These are phyloP conservation scores for Leishmania guyanensis DNA, from an alignment of 208 protist species.

Conservation along the genomic window DNA sequence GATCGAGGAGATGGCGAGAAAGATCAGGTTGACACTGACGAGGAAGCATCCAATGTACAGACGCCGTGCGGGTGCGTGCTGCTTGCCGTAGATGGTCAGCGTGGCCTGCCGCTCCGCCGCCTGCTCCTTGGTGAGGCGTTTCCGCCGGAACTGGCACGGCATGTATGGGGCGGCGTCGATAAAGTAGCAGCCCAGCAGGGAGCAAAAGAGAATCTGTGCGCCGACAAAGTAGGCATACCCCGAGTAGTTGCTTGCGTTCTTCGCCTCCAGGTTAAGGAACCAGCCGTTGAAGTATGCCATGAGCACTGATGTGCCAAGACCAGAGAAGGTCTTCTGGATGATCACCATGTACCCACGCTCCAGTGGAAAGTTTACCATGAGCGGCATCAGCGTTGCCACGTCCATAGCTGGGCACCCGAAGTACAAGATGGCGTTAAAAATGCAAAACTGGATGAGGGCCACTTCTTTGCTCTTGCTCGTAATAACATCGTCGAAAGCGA, in stretches of 20 bases:
- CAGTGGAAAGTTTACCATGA: slow-evolving; percentile 84
- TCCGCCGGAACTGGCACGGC: slow-evolving; percentile 47
- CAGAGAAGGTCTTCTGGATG: slow-evolving; percentile 82
- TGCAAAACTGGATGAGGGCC: slow-evolving; percentile 57
- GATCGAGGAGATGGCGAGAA: slow-evolving; percentile 59
- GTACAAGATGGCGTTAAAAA: slow-evolving; percentile 73
- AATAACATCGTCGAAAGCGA: slow-evolving; percentile 67
- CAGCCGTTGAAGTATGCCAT: slow-evolving; percentile 83
- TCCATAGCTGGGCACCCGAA: slow-evolving; percentile 66
- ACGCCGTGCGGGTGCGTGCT: slow-evolving; percentile 48
- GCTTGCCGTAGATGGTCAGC: slow-evolving; percentile 47
- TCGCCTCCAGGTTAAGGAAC: slow-evolving; percentile 43
- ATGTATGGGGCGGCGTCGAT: slow-evolving; percentile 69
- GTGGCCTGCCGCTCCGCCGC: slow-evolving; percentile 44
- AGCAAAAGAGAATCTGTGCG: slow-evolving; percentile 39
- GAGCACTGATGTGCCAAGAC: slow-evolving; percentile 75
- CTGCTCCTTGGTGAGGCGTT: slow-evolving; percentile 44
- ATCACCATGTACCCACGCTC: slow-evolving; percentile 77
- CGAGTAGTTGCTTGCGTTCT: slow-evolving; percentile 47
- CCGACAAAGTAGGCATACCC: slow-evolving; percentile 69
- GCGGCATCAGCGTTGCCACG: slow-evolving; percentile 66
- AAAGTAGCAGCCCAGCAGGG: slow-evolving; percentile 42
- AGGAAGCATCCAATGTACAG: slow-evolving; percentile 57
- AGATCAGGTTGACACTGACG: slow-evolving; percentile 45
- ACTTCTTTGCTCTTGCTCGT: slow-evolving; percentile 31